These are phyloP conservation scores for Scenedesmus sp. DNA, from an alignment of 163 green algal genomes.

Conservation along the genomic window DNA sequence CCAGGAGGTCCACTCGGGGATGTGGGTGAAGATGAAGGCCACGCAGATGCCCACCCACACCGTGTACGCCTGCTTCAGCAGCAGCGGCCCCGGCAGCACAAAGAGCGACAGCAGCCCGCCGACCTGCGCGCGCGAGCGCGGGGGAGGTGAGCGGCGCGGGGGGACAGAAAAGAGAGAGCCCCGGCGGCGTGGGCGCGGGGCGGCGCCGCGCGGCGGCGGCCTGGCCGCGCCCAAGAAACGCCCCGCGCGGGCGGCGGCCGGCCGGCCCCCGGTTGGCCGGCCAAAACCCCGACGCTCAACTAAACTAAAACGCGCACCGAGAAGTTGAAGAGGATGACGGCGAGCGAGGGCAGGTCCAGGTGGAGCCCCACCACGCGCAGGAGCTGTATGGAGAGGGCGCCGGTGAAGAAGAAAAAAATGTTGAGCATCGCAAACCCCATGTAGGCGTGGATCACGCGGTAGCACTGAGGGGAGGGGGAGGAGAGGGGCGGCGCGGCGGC, in stretches of 20 bases:
- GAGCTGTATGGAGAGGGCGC: constrained; percentile 76
- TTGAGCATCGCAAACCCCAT: constrained; percentile 95
- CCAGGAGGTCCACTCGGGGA: constrained; percentile 98
- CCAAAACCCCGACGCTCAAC: too few species aligned
- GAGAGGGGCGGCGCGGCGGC: not conserved
- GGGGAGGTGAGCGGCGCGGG: not conserved
- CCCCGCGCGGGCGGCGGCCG: too few species aligned
- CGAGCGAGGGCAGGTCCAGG: constrained; percentile 87
- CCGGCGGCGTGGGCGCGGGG: too few species aligned
- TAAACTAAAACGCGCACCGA: constrained; percentile 74
- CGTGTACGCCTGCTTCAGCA: constrained; percentile 87
- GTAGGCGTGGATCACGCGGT: constrained; percentile 92
- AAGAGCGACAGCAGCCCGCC: constrained; percentile 89
- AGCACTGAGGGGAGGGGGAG: constrained; percentile 66
- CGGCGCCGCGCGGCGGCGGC: too few species aligned
- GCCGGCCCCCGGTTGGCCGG: too few species aligned
- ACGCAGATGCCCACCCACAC: constrained; percentile 73
- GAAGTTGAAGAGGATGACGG: constrained; percentile 93
- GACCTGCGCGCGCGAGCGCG: constrained; percentile 66
- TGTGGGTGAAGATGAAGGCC: constrained; percentile 96
- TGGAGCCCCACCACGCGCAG: constrained; percentile 69
- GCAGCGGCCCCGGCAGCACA: constrained; percentile 84
- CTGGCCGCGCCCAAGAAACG: too few species aligned
- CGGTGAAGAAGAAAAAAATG: constrained; percentile 95
- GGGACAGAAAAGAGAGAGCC: not conserved